Base-by-base conservation (phyloP, 371 early-diverging fungal genomes). In the Chytridiales sp. region DNA sequence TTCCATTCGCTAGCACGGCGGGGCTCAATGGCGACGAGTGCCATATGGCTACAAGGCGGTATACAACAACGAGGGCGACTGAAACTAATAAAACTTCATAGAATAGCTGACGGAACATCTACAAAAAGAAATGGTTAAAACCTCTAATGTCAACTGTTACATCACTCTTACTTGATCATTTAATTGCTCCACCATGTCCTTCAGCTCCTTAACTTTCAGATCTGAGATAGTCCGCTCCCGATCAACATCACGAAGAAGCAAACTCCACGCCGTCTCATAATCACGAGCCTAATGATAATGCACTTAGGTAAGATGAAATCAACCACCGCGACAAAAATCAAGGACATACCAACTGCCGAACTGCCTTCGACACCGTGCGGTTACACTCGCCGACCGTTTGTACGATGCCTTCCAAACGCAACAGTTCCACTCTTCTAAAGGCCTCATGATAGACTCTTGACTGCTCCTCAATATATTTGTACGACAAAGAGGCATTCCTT, bases 391-490 rank as follows among this genome's bases (percentile, higher is more conserved):
- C 75, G 30, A 89, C 70, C 0, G 86, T 68, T 21, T 77, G 46
- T 47, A 81, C 76, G 32, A 88, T 61, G 22, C 84, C 79, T 19
- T 83, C 87, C 31, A 78, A 73, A 53, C 86, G 84, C 48, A 70
- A 66, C 24, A 74, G 63, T 49, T 88, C 86, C 59, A 87, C 77
- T 9, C 83, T 79, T 17, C 70, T 61, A 50, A 93, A 80, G 5
- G 91, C 82, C 4, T 87, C 83, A 66, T 89, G 89, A 30, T 92
- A 77, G 58, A 85, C 82, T 48, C 83, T 80, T 62, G 84, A 88
- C 67, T 93, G 91, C 56, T 93, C 91, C 58, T 93, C 91, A 62
- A 94, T 71, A 56, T 87, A 92, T 48, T 83, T 82, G 58, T 87
- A 85, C 3, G 90, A 86, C 24, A 91, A 61, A 0, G 92, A 86